Percentiles rank a stretch among this genome's conserved stretches.
phyloP scores from a whole-genome alignment of 441 rosid genomes.

The Populus tomentosa region DNA sequence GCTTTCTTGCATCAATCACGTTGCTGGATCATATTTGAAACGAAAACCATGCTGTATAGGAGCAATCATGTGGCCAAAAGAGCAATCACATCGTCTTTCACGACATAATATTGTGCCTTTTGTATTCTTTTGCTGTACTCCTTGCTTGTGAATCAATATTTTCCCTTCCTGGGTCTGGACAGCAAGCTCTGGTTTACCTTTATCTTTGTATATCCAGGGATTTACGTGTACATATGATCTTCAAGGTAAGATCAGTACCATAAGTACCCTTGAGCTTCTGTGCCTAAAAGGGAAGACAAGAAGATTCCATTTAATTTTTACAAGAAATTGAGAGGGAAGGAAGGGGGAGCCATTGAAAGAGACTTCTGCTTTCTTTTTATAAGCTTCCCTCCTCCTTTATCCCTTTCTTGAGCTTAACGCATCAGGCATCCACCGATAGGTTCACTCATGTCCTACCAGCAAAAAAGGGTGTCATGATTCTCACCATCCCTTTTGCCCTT shows the following conservation, averaged over 20 bases:
- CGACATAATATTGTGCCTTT: neutral
- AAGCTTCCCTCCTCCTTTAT: neutral
- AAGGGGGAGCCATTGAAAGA: neutral
- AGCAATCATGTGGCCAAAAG: neutral
- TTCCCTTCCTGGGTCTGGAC: no score
- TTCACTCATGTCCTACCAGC: neutral
- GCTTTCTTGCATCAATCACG: no score
- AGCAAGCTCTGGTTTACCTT: neutral
- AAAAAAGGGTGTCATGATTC: neutral
- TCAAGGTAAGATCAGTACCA: neutral
- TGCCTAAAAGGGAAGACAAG: neutral
- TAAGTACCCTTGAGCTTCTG: neutral
- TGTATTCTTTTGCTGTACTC: neutral
- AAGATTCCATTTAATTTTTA: constrained; percentile 4
- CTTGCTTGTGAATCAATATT: no score
- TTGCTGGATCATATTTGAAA: no score
- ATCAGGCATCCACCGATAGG: neutral
- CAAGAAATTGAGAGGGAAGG: neutral
- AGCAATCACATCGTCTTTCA: neutral
- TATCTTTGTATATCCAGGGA: neutral
- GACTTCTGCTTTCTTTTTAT: neutral
- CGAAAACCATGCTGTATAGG: neutral
- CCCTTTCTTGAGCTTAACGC: constrained; percentile 3
- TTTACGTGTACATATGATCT: neutral
- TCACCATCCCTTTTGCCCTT: neutral